Evolutionary conservation across 192 early-diverging fungal genomes (phyloP), one percentile per base, ranked within the genome.

Genomic region (Chytriomyces confervae): DNA sequence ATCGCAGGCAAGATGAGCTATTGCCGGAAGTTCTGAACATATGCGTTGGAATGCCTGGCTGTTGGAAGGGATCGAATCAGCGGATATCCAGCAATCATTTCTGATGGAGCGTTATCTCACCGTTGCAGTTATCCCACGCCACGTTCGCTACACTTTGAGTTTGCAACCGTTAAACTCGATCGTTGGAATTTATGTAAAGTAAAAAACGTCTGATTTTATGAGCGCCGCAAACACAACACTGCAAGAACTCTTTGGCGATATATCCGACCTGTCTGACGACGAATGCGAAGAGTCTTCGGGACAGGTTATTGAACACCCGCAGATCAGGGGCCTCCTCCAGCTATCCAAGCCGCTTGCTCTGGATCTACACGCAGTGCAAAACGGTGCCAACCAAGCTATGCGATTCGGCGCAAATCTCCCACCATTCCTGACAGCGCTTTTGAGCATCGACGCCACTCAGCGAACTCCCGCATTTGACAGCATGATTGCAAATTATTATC

Each of bases 401-500:
- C 61, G 49, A 20, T 80, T 80, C 65, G 78, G 78, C 7, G 7
- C 7, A 7, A 29, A 8, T 6, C n/a, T 57, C 8, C 78, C 62
- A 10, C 66, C 76, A 47, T 75, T 80, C 53, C 44, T 75, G 36
- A 2, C 27, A 60, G 49, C 66, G 0, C 48, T 62, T 20, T 11
- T 36, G 3, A 29, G 29, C 45, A 48, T 79, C 46, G 46, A 5
- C 2, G 5, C 6, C 0, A 7, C 27, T 16, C 6, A 11, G 3
- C 61, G 66, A 18, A 27, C 10, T 20, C 80, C 76, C 7, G 36
- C 66, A 5, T 87, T 88, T 24, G 83, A 88, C 79, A 86, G 87
- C 49, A 78, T 81, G 24, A 88, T 90, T 11, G 76, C 86, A 62
- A 90, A 90, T 69, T 67, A 83, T 49, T 90, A 90, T 69, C 69